Base-by-base conservation (phyloP, 139 green algal genomes). In the Haematococcus lacustris region DNA sequence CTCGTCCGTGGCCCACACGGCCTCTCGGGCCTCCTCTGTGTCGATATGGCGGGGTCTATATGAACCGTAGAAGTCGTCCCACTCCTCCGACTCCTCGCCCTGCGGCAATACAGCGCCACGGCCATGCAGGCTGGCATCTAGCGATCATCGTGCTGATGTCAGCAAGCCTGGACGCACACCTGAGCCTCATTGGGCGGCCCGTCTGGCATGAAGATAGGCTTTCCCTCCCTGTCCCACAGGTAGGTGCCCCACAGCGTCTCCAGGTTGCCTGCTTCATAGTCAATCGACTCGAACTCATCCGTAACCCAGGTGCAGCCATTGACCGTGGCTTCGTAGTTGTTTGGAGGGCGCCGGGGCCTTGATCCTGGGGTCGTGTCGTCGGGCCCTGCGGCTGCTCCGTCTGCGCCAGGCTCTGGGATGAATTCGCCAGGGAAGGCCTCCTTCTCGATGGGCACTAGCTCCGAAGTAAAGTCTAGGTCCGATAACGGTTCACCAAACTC, bases 1-100 rank as follows among this genome's bases (percentile, higher is more conserved):
- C 75, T 88, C 83, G 43, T 88, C 83, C 2, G 83, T 88, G n/a
- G 71, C 78, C 83, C 83, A 88, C 38, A 88, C 75, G 9, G 83
- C 83, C 39, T 85, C 80, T 32, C 80, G 72, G 17, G 80, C 83
- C 30, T 88, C 83, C 13, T 88, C 83, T 5, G 69, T 80, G 69
- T 85, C 76, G 6, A 86, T 51, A 66, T 77, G 34, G 38, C 83
- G 80, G 2, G 80, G 83, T 26, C 83, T 71, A 38, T 82, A 80
- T 30, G 80, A 77, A 50, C 77, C 80, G 71, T 88, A 83, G 47
- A 85, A 83, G 71, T 88, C 83, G 69, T 79, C 73, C 71, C 71
- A 88, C 35, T 78, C 83, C 73, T 83, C 81, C 32, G 33, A 68
- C 41, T 80, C 77, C 72, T 83, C 81, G 34, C 81, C 81, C 71